Evolutionary conservation across 164 flowering plant species (phyloP), one percentile per base, ranked within the genome.

Genomic region (Aristolochia contorta): DNA sequence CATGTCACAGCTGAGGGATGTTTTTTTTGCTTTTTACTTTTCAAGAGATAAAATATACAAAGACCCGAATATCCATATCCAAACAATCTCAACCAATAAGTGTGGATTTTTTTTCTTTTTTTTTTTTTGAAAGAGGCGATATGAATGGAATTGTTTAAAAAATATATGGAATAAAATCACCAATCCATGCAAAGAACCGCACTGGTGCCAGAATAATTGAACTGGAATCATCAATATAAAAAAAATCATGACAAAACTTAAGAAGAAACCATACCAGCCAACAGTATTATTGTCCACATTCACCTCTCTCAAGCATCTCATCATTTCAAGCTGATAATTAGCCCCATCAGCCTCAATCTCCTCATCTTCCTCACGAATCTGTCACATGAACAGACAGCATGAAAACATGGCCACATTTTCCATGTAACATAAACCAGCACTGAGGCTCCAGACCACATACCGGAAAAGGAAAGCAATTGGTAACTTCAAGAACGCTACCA

Each of bases 341-440:
- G 99, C 97, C 65, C 99, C 99, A 60, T 93, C 99, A 20, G 97
- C 94, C 75, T 93, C 99, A 79, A 88, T 80, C 72, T 93, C 99
- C 63, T 89, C 97, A 70, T 90, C 97, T 57, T 93, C 99, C 60
- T 90, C 99, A 16, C 90, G 78, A 20, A 74, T 73, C 99, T 93
- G 68, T 13, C 55, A 15, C 43, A 18, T 47, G 5, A 45, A 2
- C 51, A n/a, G 53, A 32, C 56, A 12, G 56, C 5, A 58, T 37
- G 27, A 47, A 47, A 6, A 15, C 16, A 60, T 58, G 30, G 45
- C 24, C 51, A 59, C 16, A 16, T n/a, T 30, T 24, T 16, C 21
- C 48, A 32, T 27, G 30, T 5, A 24, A 48, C 54, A 60, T 13
- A 62, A 43, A 43, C 27, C 2, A 21, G 32, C 23, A 33, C 27